A percentile compares a stretch with the other conserved stretches of the same genome.
These are phyloP conservation scores for Danielia oregonensis DNA, from an alignment of 805 yeast species.

Conservation along the genomic window DNA sequence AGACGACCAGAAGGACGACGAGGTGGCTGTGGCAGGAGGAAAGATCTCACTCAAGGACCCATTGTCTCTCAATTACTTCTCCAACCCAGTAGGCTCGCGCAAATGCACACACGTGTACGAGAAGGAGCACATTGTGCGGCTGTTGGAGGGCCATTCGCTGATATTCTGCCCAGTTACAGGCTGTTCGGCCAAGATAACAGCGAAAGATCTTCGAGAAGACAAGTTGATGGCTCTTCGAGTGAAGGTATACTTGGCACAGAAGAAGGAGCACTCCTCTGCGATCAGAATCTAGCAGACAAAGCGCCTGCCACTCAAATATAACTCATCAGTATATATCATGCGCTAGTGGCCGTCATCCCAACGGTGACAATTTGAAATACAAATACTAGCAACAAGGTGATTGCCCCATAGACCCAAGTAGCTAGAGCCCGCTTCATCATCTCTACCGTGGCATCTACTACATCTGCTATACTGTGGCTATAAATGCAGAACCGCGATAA, in stretches of 20 bases:
- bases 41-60: constrained; percentile 67
- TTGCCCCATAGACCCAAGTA: too few relatives aligned
- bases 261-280: constrained; percentile 5
- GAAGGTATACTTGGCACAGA: constrained; percentile 26
- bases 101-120: constrained; percentile 66
- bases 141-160: constrained; percentile 15
- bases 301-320: too few relatives aligned
- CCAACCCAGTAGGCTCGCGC: constrained; percentile 51
- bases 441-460: too few relatives aligned
- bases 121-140: constrained; percentile 36
- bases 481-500: too few relatives aligned
- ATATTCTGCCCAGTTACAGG: constrained; percentile 58
- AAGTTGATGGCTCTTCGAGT: constrained; percentile 55
- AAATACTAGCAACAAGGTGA: too few relatives aligned
- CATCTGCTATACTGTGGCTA: too few relatives aligned
- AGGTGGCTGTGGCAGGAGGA: constrained; percentile 67
- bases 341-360: too few relatives aligned
- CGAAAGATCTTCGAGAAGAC: constrained; percentile 42
- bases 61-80: constrained; percentile 49
- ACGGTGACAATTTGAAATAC: too few relatives aligned
- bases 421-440: too few relatives aligned
- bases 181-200: constrained; percentile 38
- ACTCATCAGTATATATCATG: too few relatives aligned
- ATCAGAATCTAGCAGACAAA: constrained; percentile 10
- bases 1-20: constrained; percentile 52